phyloP scores from a whole-genome alignment of 2,329 filamentous ascomycete species.

The Monascus ruber region DNA sequence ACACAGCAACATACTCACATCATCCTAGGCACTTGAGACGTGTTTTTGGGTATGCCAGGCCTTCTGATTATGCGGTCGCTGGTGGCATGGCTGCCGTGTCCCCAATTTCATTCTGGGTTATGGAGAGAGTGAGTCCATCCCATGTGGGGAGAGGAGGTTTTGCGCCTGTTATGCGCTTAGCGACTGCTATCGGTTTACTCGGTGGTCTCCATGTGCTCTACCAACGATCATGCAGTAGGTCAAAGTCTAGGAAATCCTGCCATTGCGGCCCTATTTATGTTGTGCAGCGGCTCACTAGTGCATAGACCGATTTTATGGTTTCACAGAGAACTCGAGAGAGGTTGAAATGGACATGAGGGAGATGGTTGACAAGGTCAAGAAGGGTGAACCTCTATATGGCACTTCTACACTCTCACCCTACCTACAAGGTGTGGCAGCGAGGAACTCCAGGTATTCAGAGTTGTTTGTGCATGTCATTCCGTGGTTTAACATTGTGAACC shows the following conservation, averaged over 20 bases:
- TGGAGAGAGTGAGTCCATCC: conserved; percentile 78
- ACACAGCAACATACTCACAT: conserved; percentile 16
- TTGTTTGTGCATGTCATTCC: conserved; percentile 75
- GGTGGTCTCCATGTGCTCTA: conserved; percentile 82
- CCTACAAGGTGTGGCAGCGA: conserved; percentile 83
- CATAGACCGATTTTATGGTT: conserved; percentile 88
- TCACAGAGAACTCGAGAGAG: conserved; percentile 83
- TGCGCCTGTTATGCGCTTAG: conserved; percentile 68
- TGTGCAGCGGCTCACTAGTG: conserved; percentile 4
- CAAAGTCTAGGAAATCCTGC: conserved; percentile 1
- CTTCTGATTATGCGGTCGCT: conserved; percentile 69
- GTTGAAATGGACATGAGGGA: conserved; percentile 94
- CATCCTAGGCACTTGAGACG: conserved; percentile 70
- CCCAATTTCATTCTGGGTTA: conserved; percentile 61
- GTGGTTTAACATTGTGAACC: conserved; percentile 99
- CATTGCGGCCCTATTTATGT: not conserved
- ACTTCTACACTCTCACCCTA: conserved; percentile 66
- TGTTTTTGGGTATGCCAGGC: conserved; percentile 75
- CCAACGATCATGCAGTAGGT: conserved; percentile 70
- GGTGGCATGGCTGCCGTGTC: conserved; percentile 57
- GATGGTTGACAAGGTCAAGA: conserved; percentile 95
- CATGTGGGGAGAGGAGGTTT: conserved; percentile 75
- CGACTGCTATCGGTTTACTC: conserved; percentile 57
- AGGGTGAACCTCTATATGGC: conserved; percentile 80
- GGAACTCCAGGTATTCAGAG: conserved; percentile 85